Conservation (phyloP, 805 yeast genomes). For the Candida chauliodis region DNA sequence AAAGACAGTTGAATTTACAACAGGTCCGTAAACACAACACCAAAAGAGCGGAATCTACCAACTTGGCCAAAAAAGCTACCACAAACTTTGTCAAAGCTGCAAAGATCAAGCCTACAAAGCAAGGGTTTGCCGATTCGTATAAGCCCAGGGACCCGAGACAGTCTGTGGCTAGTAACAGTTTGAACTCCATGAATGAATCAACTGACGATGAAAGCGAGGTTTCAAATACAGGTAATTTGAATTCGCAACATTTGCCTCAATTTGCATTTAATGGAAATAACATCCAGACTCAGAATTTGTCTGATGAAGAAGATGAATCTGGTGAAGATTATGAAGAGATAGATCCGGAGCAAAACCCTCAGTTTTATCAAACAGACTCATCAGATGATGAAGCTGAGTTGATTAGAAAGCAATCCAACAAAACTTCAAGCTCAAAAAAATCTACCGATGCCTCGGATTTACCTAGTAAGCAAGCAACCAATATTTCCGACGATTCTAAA, state of each 20-base stretch:
- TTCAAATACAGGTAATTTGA: conserved; percentile 4
- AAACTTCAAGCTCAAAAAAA: not conserved
- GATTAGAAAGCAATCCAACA: not conserved
- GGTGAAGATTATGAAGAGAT: conserved; percentile 7
- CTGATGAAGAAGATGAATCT: conserved; percentile 8
- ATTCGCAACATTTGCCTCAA: not conserved
- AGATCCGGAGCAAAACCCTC: conserved; percentile 1
- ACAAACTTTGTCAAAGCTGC: conserved; percentile 8
- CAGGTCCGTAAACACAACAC: conserved; percentile 9
- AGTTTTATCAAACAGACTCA: conserved; percentile 8
- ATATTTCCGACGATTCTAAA: not conserved
- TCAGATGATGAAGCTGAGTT: conserved; percentile 7
- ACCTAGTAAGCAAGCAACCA: not conserved
- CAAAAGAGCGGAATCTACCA: conserved; percentile 1
- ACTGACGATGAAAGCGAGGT: conserved; percentile 11
- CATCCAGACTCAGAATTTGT: not conserved
- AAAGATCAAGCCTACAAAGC: conserved; percentile 8
- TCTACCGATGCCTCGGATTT: not conserved
- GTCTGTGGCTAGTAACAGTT: not conserved
- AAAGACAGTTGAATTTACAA: conserved; percentile 7
- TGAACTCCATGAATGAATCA: not conserved
- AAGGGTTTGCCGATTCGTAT: conserved; percentile 9
- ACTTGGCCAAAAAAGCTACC: conserved; percentile 8
- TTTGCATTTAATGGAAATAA: conserved; percentile 1
- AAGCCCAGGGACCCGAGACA: conserved; percentile 7